These are phyloP conservation scores for Trametes sp. DNA, from an alignment of 1,284 basidiomycete species.

Conservation along the genomic window DNA sequence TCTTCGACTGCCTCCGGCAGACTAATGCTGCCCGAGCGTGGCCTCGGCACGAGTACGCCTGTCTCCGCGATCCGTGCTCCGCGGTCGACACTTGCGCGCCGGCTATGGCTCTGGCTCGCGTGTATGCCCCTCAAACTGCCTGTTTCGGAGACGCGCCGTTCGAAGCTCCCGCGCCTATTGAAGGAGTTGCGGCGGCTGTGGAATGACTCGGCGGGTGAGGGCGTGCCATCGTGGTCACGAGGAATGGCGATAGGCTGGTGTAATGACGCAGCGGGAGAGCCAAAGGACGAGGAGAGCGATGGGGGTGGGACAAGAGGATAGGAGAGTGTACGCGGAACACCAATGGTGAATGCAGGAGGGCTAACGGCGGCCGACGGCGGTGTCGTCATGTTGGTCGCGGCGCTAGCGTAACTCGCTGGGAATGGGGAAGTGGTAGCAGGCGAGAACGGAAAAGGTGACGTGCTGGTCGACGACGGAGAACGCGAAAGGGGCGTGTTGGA, in stretches of 20 bases:
- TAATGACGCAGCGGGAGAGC: constrained; percentile 69
- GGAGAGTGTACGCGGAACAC: constrained; percentile 50
- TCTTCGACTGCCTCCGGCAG: constrained; percentile 32
- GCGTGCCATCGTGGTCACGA: constrained; percentile 45
- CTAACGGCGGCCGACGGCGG: constrained; percentile 63
- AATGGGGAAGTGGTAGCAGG: constrained; percentile 61
- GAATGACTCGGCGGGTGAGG: constrained; percentile 58
- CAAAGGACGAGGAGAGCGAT: constrained; percentile 70
- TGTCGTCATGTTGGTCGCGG: constrained; percentile 67
- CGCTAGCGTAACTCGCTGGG: constrained; percentile 61
- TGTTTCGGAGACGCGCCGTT: constrained; percentile 45
- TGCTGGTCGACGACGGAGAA: constrained; percentile 64
- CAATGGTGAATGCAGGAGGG: constrained; percentile 43
- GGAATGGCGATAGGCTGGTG: constrained; percentile 55
- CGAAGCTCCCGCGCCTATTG: constrained; percentile 47
- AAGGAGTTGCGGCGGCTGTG: constrained; percentile 57
- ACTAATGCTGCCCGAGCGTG: constrained; percentile 28
- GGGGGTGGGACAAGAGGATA: constrained; percentile 73
- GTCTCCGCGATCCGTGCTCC: constrained; percentile 69
- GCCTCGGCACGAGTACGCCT: constrained; percentile 32
- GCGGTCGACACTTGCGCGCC: constrained; percentile 65
- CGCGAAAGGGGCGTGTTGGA: constrained; percentile 67
- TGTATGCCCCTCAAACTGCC: constrained; percentile 49
- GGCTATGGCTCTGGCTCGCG: constrained; percentile 47
- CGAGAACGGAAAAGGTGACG: constrained; percentile 62